phyloP scores from a whole-genome alignment of 208 protist species.

The Acanthamoeba culbertsoni region DNA sequence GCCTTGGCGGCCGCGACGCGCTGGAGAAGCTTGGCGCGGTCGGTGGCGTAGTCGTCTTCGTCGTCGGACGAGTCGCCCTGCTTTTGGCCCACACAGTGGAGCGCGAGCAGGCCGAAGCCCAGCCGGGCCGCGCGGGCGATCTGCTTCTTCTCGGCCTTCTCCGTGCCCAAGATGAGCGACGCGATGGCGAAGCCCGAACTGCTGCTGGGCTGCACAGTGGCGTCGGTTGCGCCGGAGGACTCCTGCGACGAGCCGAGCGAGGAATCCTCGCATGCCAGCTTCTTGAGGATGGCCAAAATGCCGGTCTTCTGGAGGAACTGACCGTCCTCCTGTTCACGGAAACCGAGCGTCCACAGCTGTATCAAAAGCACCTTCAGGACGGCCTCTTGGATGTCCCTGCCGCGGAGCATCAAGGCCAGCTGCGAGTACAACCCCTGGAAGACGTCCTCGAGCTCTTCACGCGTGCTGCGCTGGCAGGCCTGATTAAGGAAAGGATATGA shows the following conservation, averaged over 20 bases:
- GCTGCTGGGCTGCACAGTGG: neutral
- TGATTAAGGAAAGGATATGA: too few relatives aligned
- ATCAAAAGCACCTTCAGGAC: conserved; percentile 9
- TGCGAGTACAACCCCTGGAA: conserved; percentile 2
- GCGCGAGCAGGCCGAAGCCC: neutral
- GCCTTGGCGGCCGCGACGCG: neutral
- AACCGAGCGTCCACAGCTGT: conserved; percentile 24
- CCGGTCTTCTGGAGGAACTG: conserved; percentile 11
- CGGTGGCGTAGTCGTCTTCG: neutral
- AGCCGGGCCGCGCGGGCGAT: neutral
- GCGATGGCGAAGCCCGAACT: neutral
- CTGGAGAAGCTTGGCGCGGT: neutral
- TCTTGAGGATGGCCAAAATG: conserved; percentile 23
- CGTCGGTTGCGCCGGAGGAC: neutral
- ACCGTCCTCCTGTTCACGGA: neutral
- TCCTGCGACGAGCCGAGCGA: conserved; percentile 12
- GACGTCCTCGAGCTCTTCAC: neutral
- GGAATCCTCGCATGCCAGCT: neutral
- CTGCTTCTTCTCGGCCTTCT: neutral
- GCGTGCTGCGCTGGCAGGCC: neutral
- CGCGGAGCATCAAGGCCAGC: neutral
- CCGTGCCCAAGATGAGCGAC: neutral
- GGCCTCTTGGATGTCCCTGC: neutral
- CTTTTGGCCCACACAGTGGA: neutral
- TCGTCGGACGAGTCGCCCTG: too few relatives aligned